Base-by-base conservation (phyloP, 495 filamentous ascomycete species). In the Penicillium manginii region DNA sequence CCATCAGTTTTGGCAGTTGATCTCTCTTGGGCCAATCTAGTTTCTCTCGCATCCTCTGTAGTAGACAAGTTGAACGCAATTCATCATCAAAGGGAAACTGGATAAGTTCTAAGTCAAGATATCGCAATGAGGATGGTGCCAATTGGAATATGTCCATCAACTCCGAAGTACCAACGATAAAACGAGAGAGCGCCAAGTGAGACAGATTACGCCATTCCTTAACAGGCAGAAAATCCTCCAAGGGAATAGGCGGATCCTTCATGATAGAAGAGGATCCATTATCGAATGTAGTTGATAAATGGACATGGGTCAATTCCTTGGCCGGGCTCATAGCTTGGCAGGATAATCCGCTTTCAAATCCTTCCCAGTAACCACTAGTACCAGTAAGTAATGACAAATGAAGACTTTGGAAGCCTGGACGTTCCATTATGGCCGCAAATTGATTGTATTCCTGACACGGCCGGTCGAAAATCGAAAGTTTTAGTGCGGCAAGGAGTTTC, bases 21-120 rank as follows among this genome's bases (percentile, higher is more conserved):
- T 55, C 47, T 35, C 60, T 49, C 60, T 58, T 15, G 11, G 29
- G 48, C 60, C 55, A 63, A 63, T 53, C 31, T 9, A 63, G 40
- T 46, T 59, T 55, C 18, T 52, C 55, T 48, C 48, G 55, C 47
- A 63, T 63, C 60, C 60, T 53, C 51, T 63, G 47, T n/a, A 63
- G 26, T 19, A 63, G 60, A 32, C 52, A 47, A 59, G 60, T 50
- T 31, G 50, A 58, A 19, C 43, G 26, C 10, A 26, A 2, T 52
- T 55, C 47, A 59, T 55, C 47, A 59, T 58, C 37, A 22, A 29
- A 50, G 12, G 55, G 60, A 45, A 63, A 59, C 47, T 53, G 45
- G n/a, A 62, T 39, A 54, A 48, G 58, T 54, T 49, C 50, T 22
- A 58, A 49, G 7, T 62, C 43, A 55, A 62, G 37, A 51, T 47